phyloP scores from a whole-genome alignment of 2,329 filamentous ascomycete species.

The Cladophialophora exuberans region DNA sequence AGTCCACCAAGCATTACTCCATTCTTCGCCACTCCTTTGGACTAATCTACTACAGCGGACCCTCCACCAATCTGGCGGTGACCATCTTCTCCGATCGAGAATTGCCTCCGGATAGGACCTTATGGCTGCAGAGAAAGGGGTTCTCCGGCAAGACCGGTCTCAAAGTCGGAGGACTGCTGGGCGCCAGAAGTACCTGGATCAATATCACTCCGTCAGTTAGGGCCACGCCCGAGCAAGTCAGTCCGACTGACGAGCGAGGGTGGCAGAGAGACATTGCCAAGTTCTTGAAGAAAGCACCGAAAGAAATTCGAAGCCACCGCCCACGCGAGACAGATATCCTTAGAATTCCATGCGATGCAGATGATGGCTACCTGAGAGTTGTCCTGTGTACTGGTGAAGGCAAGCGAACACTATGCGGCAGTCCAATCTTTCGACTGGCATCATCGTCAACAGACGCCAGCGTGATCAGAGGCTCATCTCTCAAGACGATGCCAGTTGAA shows the following conservation, averaged over 20 bases:
- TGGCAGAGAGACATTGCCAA: slow-evolving; percentile 70
- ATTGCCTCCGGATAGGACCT: slow-evolving; percentile 59
- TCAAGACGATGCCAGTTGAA: slow-evolving; percentile 68
- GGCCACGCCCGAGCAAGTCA: slow-evolving; percentile 54
- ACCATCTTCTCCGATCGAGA: slow-evolving; percentile 65
- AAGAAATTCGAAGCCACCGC: slow-evolving; percentile 53
- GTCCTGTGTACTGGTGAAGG: slow-evolving; percentile 60
- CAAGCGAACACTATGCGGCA: slow-evolving; percentile 65
- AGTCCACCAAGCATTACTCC: slow-evolving; percentile 67
- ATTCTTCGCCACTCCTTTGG: slow-evolving; percentile 69
- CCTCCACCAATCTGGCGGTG: slow-evolving; percentile 65
- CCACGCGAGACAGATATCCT: slow-evolving; percentile 67
- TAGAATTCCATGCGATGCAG: slow-evolving; percentile 64
- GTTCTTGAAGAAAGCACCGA: slow-evolving; percentile 60
- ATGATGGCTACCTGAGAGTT: slow-evolving; percentile 71
- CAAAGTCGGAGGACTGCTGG: slow-evolving; percentile 65
- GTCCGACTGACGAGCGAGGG: slow-evolving; percentile 62
- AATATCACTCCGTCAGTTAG: slow-evolving; percentile 66
- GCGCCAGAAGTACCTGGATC: slow-evolving; percentile 64
- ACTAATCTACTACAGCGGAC: slow-evolving; percentile 68
- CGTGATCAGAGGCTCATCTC: slow-evolving; percentile 66
- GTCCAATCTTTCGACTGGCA: slow-evolving; percentile 70
- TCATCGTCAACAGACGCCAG: slow-evolving; percentile 66
- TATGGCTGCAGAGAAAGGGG: slow-evolving; percentile 71
- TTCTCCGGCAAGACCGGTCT: slow-evolving; percentile 71